Percentiles rank a stretch among this genome's conserved stretches.
Conservation (phyloP, 2,329 filamentous ascomycete genomes). For the Apiospora pterosperma region DNA sequence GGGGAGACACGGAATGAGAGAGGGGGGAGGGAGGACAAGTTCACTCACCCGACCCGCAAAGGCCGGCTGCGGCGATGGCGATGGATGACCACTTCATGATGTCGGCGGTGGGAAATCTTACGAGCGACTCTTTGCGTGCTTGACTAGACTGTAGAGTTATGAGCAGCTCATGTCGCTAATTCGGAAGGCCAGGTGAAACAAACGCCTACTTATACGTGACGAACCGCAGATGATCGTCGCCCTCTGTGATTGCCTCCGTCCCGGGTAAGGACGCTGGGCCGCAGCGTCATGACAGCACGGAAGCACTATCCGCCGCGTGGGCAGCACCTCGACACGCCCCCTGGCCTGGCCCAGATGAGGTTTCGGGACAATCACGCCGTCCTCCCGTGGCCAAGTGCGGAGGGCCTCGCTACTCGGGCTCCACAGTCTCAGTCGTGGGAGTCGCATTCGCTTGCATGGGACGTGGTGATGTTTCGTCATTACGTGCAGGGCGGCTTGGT, state of each 20-base stretch:
- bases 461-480: not conserved
- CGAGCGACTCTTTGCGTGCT: no score
- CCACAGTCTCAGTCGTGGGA: not conserved
- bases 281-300: not conserved
- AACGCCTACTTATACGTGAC: not conserved
- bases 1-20: not conserved
- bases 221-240: not conserved
- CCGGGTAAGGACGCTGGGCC: not conserved
- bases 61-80: constrained; percentile 20
- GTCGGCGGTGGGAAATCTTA: not conserved
- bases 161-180: not conserved
- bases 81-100: constrained; percentile 30
- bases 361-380: not conserved
- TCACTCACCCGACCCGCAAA: constrained; percentile 27
- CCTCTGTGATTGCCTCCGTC: not conserved
- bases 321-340: not conserved
- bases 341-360: not conserved
- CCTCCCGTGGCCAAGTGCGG: not conserved
- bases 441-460: not conserved
- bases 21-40: no score
- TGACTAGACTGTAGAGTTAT: not conserved
- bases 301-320: not conserved
- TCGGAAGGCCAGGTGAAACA: not conserved
- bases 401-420: not conserved
- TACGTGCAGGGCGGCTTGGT: not conserved